Evolutionary conservation across 2,329 filamentous ascomycete genomes (phyloP).

Genomic region (Rosellinia necatrix): DNA sequence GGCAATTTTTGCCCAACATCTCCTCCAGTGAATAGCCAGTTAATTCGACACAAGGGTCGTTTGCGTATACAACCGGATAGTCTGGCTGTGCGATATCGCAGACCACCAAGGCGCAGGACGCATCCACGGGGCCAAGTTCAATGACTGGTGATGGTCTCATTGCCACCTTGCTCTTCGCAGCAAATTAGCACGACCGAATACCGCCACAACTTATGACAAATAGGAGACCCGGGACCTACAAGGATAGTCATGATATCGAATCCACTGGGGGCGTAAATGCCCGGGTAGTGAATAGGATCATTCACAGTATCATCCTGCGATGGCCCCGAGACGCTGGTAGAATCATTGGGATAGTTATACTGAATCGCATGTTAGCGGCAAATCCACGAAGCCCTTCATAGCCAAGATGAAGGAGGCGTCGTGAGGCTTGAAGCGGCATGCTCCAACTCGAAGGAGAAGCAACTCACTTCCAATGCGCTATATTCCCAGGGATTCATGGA

Average conservation of each 20-base stretch:
- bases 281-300: conserved; percentile 59
- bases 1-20: conserved; percentile 79
- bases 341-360: conserved; percentile 19
- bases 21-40: conserved; percentile 79
- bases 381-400: neutral
- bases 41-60: conserved; percentile 76
- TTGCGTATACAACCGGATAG: conserved; percentile 81
- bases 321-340: neutral
- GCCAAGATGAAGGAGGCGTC: neutral
- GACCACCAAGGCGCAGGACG: conserved; percentile 82
- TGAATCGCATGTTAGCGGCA: conserved; percentile 8
- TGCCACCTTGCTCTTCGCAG: conserved; percentile 61
- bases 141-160: conserved; percentile 74
- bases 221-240: conserved; percentile 44
- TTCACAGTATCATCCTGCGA: conserved; percentile 23
- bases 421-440: neutral
- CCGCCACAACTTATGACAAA: neutral
- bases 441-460: neutral
- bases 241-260: conserved; percentile 61
- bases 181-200: neutral
- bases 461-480: conserved; percentile 26
- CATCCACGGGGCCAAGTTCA: conserved; percentile 79
- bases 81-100: conserved; percentile 78
- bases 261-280: conserved; percentile 59
- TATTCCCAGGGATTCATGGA: conserved; percentile 29